These are phyloP conservation scores for Pseudopithomyces chartarum DNA, from an alignment of 2,329 filamentous ascomycete species.

Conservation along the genomic window DNA sequence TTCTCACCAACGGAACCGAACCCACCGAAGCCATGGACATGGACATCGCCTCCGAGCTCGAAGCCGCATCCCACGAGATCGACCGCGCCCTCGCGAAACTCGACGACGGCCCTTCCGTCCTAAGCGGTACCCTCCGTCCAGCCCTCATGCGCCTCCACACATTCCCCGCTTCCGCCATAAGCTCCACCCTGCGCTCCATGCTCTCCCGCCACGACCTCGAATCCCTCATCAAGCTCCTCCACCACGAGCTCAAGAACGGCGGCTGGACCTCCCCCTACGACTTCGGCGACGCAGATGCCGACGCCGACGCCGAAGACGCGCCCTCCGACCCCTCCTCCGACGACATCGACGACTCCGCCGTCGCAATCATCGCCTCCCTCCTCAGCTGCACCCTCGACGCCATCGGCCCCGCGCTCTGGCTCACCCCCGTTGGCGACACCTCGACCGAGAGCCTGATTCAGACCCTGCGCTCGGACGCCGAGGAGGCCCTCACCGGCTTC, in stretches of 20 bases:
- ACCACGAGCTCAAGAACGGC: conserved; percentile 73
- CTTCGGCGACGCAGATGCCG: conserved; percentile 23
- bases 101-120: conserved; percentile 65
- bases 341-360: conserved; percentile 68
- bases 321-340: conserved; percentile 45
- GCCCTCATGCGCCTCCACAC: conserved; percentile 72
- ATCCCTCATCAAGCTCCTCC: conserved; percentile 72
- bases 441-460: conserved; percentile 68
- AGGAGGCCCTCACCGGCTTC: conserved; percentile 72
- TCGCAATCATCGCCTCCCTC: conserved; percentile 72
- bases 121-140: conserved; percentile 67
- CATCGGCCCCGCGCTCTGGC: conserved; percentile 75
- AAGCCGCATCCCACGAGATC: conserved; percentile 59
- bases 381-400: conserved; percentile 76
- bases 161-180: conserved; percentile 65
- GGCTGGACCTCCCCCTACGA: conserved; percentile 71
- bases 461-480: conserved; percentile 70
- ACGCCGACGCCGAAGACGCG: too few relatives aligned
- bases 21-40: conserved; percentile 38
- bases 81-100: conserved; percentile 71
- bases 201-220: conserved; percentile 71
- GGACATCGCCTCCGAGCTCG: conserved; percentile 46
- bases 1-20: conserved; percentile 37
- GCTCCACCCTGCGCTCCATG: conserved; percentile 66
- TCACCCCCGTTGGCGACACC: conserved; percentile 51